Base-by-base conservation (phyloP, 495 filamentous ascomycete genomes). In the Lindgomyces ingoldianus region DNA sequence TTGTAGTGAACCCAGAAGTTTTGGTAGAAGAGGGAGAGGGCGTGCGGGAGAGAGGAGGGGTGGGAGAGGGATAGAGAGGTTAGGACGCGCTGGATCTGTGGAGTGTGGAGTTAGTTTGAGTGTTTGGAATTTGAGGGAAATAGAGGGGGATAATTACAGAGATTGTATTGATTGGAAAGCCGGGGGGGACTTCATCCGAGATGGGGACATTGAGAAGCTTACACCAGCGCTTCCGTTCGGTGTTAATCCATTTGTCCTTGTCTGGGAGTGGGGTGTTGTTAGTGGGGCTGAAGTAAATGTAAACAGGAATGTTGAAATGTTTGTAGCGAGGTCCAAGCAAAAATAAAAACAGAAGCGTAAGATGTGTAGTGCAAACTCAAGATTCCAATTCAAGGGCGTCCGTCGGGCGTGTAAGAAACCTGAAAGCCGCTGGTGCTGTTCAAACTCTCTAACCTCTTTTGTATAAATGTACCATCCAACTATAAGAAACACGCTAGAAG, bases 201-300 rank as follows among this genome's bases (percentile, higher is more conserved):
- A 90, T 86, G 36, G 89, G 87, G 16, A 90, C 76, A 18, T 77
- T 70, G 77, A 90, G 89, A 59, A 74, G 72, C 0, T 62, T 62
- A 0, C 84, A 78, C 86, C 86, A 90, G 62, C 85, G 84, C n/a
- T 75, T 19, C 18, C 87, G 85, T 69, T 90, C 86, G 9, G 52
- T 41, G 58, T 76, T 69, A 56, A 88, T 84, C 82, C 83, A 91
- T 64, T 78, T 76, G 68, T 82, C 83, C 72, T 91, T 91, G 76
- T 91, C 86, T 89, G 61, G 55, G 21, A 25, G 41, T 16, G 10
- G 26, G 51, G n/a, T n/a, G n/a, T n/a, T n/a, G n/a, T n/a, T n/a
- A n/a, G n/a, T n/a, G n/a, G n/a, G n/a, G n/a, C 25, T 25, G 8
- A 11, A 52, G 57, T 45, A 46, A 4, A 51, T 54, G 11, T 12